Conservation (phyloP, 2,329 filamentous ascomycete genomes). For the Amphichorda felina region DNA sequence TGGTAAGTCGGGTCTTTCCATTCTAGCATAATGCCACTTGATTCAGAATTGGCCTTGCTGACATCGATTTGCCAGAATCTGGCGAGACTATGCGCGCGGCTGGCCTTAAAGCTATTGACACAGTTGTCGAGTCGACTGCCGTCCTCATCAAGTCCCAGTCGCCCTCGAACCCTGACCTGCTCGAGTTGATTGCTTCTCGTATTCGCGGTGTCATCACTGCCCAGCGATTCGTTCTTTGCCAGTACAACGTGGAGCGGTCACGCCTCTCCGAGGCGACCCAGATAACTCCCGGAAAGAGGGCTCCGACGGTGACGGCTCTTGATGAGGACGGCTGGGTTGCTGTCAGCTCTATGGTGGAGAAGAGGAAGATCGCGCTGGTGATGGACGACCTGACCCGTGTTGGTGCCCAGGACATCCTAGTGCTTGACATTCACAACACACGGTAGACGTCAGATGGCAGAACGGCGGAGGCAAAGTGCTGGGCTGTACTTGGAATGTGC, state of each 20-base stretch:
- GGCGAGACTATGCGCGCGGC: constrained; percentile 97
- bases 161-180: constrained; percentile 66
- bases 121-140: constrained; percentile 77
- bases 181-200: constrained; percentile 74
- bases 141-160: constrained; percentile 85
- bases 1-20: constrained; percentile 45
- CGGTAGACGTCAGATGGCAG: constrained; percentile 19
- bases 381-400: constrained; percentile 75
- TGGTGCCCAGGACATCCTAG: constrained; percentile 76
- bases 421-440: constrained; percentile 77
- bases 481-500: too few species aligned
- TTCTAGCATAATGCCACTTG: too few species aligned
- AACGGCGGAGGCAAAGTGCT: too few species aligned
- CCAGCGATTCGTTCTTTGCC: constrained; percentile 86
- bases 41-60: too few species aligned
- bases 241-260: constrained; percentile 79
- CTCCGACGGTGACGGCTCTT: constrained; percentile 80
- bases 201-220: constrained; percentile 93
- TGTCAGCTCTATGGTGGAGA: constrained; percentile 87
- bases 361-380: constrained; percentile 69
- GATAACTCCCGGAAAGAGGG: constrained; percentile 88
- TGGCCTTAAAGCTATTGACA: constrained; percentile 87
- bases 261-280: constrained; percentile 55
- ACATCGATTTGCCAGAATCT: constrained; percentile 51
- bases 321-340: constrained; percentile 89